These are phyloP conservation scores for Debaryomycetaceae sp. DNA, from an alignment of 1,139 yeast species.

Conservation along the genomic window DNA sequence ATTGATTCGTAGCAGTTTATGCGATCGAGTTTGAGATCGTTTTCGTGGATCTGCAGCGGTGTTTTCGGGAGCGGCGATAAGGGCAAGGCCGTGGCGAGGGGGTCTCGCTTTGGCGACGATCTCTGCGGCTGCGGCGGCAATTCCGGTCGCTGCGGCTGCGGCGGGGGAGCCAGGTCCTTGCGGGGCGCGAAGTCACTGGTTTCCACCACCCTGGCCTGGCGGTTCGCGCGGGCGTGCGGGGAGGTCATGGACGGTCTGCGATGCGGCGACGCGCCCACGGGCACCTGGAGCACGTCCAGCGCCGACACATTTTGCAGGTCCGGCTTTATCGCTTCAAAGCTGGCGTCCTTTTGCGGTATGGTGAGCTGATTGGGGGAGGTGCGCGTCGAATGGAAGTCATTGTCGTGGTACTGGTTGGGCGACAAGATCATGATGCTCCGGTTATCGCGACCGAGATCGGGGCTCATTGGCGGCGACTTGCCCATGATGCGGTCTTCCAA, in stretches of 20 bases:
- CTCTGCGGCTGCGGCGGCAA: too few species aligned
- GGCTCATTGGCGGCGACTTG: too few species aligned
- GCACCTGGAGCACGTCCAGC: slow-evolving; percentile 5
- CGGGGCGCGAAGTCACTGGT: slow-evolving; percentile 19
- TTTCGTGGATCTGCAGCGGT: slow-evolving; percentile 24
- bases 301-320: slow-evolving; percentile 2
- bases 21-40: too few species aligned
- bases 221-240: slow-evolving; percentile 34
- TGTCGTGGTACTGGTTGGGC: slow-evolving; percentile 29
- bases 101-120: too few species aligned
- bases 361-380: background rate
- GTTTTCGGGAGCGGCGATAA: slow-evolving; percentile 27
- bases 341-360: slow-evolving; percentile 1
- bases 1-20: too few species aligned
- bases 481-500: too few species aligned
- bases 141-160: too few species aligned
- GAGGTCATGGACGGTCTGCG: slow-evolving; percentile 18
- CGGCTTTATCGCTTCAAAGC: slow-evolving; percentile 1
- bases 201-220: slow-evolving; percentile 39
- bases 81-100: too few species aligned
- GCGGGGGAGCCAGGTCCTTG: background rate
- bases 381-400: slow-evolving; percentile 18
- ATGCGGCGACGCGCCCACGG: slow-evolving; percentile 10
- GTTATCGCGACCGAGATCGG: too few species aligned
- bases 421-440: slow-evolving; percentile 30